Evolutionary conservation across 805 yeast genomes (phyloP).

Genomic region (Wickerhamomyces bisporus): DNA sequence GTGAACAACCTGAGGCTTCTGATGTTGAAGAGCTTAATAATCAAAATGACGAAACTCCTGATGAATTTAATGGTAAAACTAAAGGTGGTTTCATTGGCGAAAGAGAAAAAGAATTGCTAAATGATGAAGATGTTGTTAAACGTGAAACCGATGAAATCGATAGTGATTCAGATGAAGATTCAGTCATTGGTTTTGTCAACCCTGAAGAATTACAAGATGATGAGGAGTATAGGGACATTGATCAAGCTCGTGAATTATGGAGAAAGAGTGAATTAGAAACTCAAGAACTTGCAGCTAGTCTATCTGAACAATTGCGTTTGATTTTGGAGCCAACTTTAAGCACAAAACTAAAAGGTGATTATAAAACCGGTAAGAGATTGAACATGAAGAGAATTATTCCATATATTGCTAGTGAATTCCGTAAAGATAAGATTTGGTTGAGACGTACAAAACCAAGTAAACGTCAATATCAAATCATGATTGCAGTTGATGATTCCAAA

Average conservation of each 20-base stretch:
- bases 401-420: conserved; percentile 94
- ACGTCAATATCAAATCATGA: conserved; percentile 95
- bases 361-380: conserved; percentile 92
- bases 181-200: conserved; percentile 15
- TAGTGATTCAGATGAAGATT: conserved; percentile 22
- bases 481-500: conserved; percentile 94
- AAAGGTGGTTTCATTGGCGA: conserved; percentile 49
- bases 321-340: conserved; percentile 94
- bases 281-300: conserved; percentile 76
- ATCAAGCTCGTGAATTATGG: conserved; percentile 79
- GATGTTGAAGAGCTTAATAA: conserved; percentile 27
- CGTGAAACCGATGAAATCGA: conserved; percentile 23
- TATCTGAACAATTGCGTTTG: conserved; percentile 88
- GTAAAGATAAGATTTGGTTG: conserved; percentile 97
- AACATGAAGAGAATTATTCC: conserved; percentile 98
- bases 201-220: conserved; percentile 19
- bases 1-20: conserved; percentile 20
- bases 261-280: conserved; percentile 77
- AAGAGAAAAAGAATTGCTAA: conserved; percentile 26
- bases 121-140: conserved; percentile 29
- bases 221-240: conserved; percentile 43
- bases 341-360: conserved; percentile 93
- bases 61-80: conserved; percentile 43
- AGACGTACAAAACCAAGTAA: conserved; percentile 96
- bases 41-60: conserved; percentile 30